These are phyloP conservation scores for Vitis rupestris DNA, from an alignment of 164 flowering plant genomes.

Conservation along the genomic window DNA sequence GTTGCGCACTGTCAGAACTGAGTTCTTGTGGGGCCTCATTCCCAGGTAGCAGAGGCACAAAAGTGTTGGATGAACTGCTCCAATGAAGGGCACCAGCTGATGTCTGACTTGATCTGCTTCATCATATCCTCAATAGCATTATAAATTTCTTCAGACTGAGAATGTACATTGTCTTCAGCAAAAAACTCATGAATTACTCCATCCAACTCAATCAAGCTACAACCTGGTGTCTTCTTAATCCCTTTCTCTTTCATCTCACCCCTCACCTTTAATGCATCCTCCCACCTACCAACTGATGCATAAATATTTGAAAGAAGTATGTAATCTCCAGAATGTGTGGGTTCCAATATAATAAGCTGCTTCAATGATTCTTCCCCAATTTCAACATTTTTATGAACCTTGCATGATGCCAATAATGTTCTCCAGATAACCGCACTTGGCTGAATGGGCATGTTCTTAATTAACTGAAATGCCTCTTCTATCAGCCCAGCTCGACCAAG, in stretches of 20 bases:
- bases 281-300: slow-evolving; percentile 38
- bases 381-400: slow-evolving; percentile 41
- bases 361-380: slow-evolving; percentile 34
- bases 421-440: slow-evolving; percentile 49
- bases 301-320: slow-evolving; percentile 44
- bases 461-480: slow-evolving; percentile 44
- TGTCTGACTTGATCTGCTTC: slow-evolving; percentile 24
- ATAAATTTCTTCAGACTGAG: slow-evolving; percentile 29
- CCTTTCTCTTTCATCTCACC: slow-evolving; percentile 37
- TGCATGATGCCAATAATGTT: slow-evolving; percentile 44
- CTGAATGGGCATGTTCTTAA: slow-evolving; percentile 38
- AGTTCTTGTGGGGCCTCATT: slow-evolving; percentile 15
- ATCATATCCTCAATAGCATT: slow-evolving; percentile 27
- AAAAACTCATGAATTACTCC: slow-evolving; percentile 42
- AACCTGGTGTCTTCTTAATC: slow-evolving; percentile 47
- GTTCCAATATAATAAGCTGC: slow-evolving; percentile 30
- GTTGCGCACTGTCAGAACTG: slow-evolving; percentile 17
- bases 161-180: slow-evolving; percentile 32
- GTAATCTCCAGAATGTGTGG: slow-evolving; percentile 41
- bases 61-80: slow-evolving; percentile 41
- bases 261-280: slow-evolving; percentile 38
- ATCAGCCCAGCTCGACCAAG: slow-evolving; percentile 49
- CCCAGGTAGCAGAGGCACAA: slow-evolving; percentile 21
- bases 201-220: slow-evolving; percentile 42
- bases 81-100: slow-evolving; percentile 28